Base-by-base conservation (phyloP, 768 basidiomycete genomes). In the Terana coerulea region DNA sequence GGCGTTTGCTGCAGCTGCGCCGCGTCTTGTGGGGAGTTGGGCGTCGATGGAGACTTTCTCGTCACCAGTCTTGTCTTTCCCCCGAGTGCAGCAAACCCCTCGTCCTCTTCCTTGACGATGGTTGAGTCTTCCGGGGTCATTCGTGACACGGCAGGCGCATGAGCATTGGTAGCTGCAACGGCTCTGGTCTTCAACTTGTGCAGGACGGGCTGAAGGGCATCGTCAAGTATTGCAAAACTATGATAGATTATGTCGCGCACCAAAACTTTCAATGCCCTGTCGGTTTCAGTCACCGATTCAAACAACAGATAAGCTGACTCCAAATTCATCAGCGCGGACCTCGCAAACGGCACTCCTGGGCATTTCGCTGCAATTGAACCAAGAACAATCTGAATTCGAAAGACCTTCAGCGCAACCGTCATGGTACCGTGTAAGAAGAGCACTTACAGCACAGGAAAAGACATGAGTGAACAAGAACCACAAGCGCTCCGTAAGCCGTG, bases 391-490 rank as follows among this genome's bases (percentile, higher is more conserved):
- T 87, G 34, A 17, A 5, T 26, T 31, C 33, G n/a, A n/a, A n/a
- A n/a, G n/a, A n/a, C n/a, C n/a, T 3, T 12, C 44, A 45, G 39
- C 21, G 12, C 5, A 29, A 31, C 36, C 11, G 22, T 46, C 22
- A 21, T 14, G 9, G 22, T 21, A 36, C 21, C 14, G 6, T 12
- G 26, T 10, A 19, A 26, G 47, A 40, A 15, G 11, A 44, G 15
- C 30, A 59, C 63, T 28, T 64, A 86, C 85, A 30, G 82, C 74
- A 61, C 84, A 86, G 4, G 82, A 86, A 63, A 86, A 86, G 2
- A 84, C 83, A 62, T 87, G 84, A 7, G 82, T 84, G 53, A 85
- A 83, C 44, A 83, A 65, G 65, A 87, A 86, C 81, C 83, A 86
- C 78, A 82, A 79, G 33, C 86, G 75, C 60, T 84, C 83, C 11